Conservation (phyloP, 1,284 basidiomycete genomes). For the Rhodotorula sp. region DNA sequence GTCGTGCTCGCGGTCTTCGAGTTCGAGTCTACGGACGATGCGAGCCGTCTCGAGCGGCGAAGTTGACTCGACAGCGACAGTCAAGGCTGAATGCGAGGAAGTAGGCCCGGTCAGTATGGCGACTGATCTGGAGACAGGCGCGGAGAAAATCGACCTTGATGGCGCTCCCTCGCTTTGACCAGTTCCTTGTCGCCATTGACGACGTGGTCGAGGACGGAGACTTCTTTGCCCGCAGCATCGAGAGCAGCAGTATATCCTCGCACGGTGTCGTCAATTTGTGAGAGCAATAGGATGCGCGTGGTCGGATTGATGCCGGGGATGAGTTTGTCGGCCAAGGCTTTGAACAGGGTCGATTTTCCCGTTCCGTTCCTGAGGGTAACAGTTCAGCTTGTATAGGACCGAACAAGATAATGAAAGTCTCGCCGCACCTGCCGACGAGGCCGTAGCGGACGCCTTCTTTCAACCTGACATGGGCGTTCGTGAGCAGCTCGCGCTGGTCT, state of each 20-base stretch:
- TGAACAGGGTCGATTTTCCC: conserved; percentile 60
- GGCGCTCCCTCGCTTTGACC: conserved; percentile 43
- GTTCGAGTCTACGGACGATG: conserved; percentile 43
- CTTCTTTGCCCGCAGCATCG: conserved; percentile 25
- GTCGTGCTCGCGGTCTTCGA: conserved; percentile 48
- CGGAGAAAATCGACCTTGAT: conserved; percentile 41
- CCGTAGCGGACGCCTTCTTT: conserved; percentile 58
- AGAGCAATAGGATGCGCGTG: conserved; percentile 58
- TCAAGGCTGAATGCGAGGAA: conserved; percentile 31
- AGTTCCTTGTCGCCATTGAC: conserved; percentile 49
- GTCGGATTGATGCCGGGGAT: conserved; percentile 58
- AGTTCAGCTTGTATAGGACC: not conserved
- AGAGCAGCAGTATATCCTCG: conserved; percentile 19
- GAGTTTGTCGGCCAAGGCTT: conserved; percentile 53
- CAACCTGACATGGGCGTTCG: conserved; percentile 57
- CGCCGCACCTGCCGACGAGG: conserved; percentile 44
- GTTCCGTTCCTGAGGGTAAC: conserved; percentile 55
- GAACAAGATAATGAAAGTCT: not conserved
- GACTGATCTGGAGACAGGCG: conserved; percentile 8
- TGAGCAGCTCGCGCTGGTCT: conserved; percentile 54
- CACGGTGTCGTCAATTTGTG: conserved; percentile 54
- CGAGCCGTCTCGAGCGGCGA: conserved; percentile 40
- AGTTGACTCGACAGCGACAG: conserved; percentile 45
- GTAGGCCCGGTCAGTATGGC: no score
- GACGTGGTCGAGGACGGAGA: conserved; percentile 48